Conservation (phyloP, 2,329 filamentous ascomycete genomes). For the Thielaviopsis punctulata region DNA sequence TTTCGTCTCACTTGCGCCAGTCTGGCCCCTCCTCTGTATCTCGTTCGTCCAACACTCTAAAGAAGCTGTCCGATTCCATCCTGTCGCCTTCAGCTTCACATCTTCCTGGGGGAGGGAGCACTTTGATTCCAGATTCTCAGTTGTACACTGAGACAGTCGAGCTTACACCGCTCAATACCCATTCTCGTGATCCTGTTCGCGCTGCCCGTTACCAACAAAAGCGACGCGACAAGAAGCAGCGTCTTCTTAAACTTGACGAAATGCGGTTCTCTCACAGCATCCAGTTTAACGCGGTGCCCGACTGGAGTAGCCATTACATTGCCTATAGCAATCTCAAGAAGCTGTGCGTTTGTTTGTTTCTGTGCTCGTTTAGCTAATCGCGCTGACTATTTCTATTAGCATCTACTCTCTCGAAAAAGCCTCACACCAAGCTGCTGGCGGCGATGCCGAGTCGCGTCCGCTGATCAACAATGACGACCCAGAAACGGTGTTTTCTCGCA, state of each 20-base stretch:
- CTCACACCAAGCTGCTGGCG: constrained; percentile 31
- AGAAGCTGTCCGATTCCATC: neutral
- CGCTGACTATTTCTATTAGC: constrained; percentile 31
- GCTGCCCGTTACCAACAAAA: constrained; percentile 24
- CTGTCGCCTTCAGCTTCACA: constrained; percentile 6
- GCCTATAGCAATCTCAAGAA: constrained; percentile 98
- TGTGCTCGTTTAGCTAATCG: neutral
- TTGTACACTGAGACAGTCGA: constrained; percentile 21
- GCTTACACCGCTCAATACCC: constrained; percentile 19
- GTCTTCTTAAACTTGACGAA: constrained; percentile 58
- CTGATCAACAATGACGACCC: constrained; percentile 60
- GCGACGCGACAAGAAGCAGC: constrained; percentile 45
- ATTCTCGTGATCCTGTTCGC: constrained; percentile 16
- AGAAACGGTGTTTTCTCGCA: constrained; percentile 63
- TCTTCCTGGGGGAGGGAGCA: constrained; percentile 11
- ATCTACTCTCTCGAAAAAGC: constrained; percentile 93
- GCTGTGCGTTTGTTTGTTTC: constrained; percentile 43
- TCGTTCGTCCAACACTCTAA: constrained; percentile 2
- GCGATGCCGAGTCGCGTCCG: constrained; percentile 71
- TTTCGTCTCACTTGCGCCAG: constrained; percentile 18
- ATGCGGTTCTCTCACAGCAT: constrained; percentile 99
- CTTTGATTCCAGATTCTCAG: neutral
- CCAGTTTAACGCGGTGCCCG: constrained; percentile 98
- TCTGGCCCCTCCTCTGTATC: constrained; percentile 24
- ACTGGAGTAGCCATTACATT: constrained; percentile 97